Evolutionary conservation across 345 rosid species (phyloP), one percentile per base, ranked within the genome.

Genomic region (Carallia brachiata): DNA sequence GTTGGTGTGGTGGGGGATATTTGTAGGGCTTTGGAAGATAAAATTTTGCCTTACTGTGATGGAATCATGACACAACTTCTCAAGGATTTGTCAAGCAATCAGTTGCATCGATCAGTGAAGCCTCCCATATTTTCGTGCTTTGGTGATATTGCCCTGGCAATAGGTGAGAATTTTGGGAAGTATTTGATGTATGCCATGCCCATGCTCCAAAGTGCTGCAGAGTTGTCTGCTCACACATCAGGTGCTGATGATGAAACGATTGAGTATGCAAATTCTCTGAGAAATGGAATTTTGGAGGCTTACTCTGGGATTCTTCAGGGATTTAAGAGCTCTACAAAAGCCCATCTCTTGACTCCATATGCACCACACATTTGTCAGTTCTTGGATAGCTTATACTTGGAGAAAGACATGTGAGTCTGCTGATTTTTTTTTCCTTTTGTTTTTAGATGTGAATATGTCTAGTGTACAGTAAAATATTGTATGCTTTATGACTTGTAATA

Each of bases 331-430:
- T 67, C 70, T 32, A 16, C 63, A 4, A 87, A 83, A 73, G 78
- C 81, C 65, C 89, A 85, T 80, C 82, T 87, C 56, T 62, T 87
- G 78, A 83, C 85, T 73, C 84, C 87, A 19, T 83, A 68, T 61
- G 91, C 87, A 9, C 81, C 87, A 6, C 89, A 85, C 61, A 78
- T 85, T 62, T 84, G 85, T 36, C 91, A 87, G 70, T 87, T 87
- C 72, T 77, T 85, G 81, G 91, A 87, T 76, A 85, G 91, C 74
- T 68, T 87, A 71, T 87, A 85, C 77, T 78, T 81, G 83, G 87
- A 80, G 79, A 87, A 85, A 75, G 91, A 87, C 83, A 86, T 86
- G 90, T 86, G 66, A 82, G 88, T 71, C 17, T 69, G 36, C 32
- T 66, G 16, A 0, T 68, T 15, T 61, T 50, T 23, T 63, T 36